A percentile compares a stretch with the other conserved stretches of the same genome.
These are phyloP conservation scores for Diutina siamensis DNA, from an alignment of 1,139 yeast genomes.

Conservation along the genomic window DNA sequence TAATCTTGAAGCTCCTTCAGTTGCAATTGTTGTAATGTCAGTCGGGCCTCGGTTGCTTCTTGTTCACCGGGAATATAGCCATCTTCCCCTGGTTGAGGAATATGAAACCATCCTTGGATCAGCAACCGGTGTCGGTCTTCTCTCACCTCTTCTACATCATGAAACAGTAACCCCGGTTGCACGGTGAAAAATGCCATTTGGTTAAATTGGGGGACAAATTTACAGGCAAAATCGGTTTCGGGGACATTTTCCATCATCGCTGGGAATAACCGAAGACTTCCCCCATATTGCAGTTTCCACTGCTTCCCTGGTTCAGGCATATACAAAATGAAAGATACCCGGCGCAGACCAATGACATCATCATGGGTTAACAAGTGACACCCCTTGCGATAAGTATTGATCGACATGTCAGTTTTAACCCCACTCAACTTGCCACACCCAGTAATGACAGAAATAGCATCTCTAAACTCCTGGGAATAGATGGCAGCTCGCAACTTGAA, in stretches of 20 bases:
- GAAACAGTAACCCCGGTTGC: constrained; percentile 92
- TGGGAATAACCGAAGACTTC: constrained; percentile 79
- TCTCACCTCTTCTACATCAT: constrained; percentile 94
- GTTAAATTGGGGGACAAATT: constrained; percentile 85
- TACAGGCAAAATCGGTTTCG: constrained; percentile 55
- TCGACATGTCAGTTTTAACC: constrained; percentile 78
- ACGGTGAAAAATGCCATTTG: constrained; percentile 94
- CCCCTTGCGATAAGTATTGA: constrained; percentile 84
- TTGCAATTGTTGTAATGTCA: constrained; percentile 74
- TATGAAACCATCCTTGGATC: constrained; percentile 98
- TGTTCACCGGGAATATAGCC: constrained; percentile 77
- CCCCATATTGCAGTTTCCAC: constrained; percentile 89
- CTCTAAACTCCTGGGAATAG: constrained; percentile 77
- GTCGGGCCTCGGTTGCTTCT: constrained; percentile 60
- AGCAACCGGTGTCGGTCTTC: constrained; percentile 83
- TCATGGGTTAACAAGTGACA: constrained; percentile 94
- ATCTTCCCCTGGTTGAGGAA: constrained; percentile 85
- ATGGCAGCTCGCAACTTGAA: constrained; percentile 74
- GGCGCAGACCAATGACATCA: constrained; percentile 91
- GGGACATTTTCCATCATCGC: constrained; percentile 88
- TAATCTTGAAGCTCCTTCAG: constrained; percentile 65
- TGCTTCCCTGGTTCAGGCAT: constrained; percentile 82
- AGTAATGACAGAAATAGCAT: constrained; percentile 68
- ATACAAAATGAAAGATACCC: constrained; percentile 86
- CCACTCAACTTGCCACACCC: constrained; percentile 89